Base-by-base conservation (phyloP, 306 rosid species). In the Vigna unguiculata region DNA sequence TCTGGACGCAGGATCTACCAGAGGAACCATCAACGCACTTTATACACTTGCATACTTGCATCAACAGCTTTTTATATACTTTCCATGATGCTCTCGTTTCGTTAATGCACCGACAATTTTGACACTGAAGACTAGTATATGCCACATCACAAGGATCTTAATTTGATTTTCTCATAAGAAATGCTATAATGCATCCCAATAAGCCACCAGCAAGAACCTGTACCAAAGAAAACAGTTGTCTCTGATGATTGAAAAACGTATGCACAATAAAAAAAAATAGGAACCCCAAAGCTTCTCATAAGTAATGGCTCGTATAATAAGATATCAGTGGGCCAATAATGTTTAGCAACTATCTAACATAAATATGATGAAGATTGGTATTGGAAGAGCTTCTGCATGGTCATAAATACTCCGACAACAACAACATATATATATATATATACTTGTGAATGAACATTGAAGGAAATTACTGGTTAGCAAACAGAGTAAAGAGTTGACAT, bases 121-220 rank as follows among this genome's bases (percentile, higher is more conserved):
- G 43, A 80, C 62, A 24, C 71, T 49, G 51, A 80, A 40, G 19
- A 66, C 80, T n/a, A 45, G 24, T 64, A 82, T 65, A 2, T 67
- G 51, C 53, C 47, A 43, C 78, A 72, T 55, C 11, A 36, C 59
- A 54, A 25, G 51, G 51, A 79, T 69, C 59, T 72, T 82, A 84
- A 57, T 61, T 38, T 64, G 85, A 53, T 54, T 38, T 83, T 66
- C 83, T 80, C 85, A 82, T 83, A 25, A 94, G 74, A 79, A 71
- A 83, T 10, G 96, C 95, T 62, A 94, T 70, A 69, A 90, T 8
- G 84, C 92, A 89, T 71, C 98, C 98, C 85, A 90, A 46, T 66
- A 94, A 16, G 45, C 93, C 91, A 76, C 98, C 98, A 15, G 93
- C 93, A 83, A 70, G 69, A 83, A 92, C 98, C 97, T 93, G 88